Conservation (phyloP, 805 yeast genomes). For the Saturnispora silvae region DNA sequence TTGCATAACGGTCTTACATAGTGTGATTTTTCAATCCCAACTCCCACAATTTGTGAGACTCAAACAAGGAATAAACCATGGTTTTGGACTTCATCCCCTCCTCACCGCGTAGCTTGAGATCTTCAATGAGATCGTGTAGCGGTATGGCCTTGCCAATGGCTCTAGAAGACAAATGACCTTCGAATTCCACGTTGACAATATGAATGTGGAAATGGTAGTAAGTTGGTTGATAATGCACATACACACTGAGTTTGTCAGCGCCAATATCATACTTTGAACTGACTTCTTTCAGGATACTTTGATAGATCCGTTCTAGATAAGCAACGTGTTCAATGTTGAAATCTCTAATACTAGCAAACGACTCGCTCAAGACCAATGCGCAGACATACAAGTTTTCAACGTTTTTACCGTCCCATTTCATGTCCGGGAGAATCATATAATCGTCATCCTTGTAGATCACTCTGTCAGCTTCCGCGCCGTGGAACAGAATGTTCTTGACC, state of each 20-base stretch:
- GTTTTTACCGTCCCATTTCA: constrained; percentile 87
- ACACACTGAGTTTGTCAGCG: constrained; percentile 56
- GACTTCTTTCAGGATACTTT: constrained; percentile 38
- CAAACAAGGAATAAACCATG: constrained; percentile 61
- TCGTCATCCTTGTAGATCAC: constrained; percentile 60
- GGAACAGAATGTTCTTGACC: constrained; percentile 75
- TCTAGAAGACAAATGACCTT: constrained; percentile 59
- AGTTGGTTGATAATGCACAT: constrained; percentile 90
- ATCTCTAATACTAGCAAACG: constrained; percentile 69
- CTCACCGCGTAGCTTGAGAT: constrained; percentile 40
- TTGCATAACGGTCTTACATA: not conserved
- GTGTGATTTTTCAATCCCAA: constrained; percentile 18
- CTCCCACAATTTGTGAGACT: constrained; percentile 66
- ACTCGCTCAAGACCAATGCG: constrained; percentile 60
- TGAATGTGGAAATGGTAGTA: constrained; percentile 94
- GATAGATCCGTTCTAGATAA: constrained; percentile 41
- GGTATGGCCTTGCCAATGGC: constrained; percentile 72
- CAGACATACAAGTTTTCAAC: constrained; percentile 66
- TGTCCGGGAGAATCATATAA: constrained; percentile 78
- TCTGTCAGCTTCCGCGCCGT: constrained; percentile 78
- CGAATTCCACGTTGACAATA: constrained; percentile 63
- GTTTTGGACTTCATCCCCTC: constrained; percentile 51
- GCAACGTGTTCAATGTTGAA: constrained; percentile 46
- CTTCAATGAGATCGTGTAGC: constrained; percentile 73
- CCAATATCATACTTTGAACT: constrained; percentile 35